phyloP scores from a whole-genome alignment of 257 asterid species.

The Nicotiana noctiflora region DNA sequence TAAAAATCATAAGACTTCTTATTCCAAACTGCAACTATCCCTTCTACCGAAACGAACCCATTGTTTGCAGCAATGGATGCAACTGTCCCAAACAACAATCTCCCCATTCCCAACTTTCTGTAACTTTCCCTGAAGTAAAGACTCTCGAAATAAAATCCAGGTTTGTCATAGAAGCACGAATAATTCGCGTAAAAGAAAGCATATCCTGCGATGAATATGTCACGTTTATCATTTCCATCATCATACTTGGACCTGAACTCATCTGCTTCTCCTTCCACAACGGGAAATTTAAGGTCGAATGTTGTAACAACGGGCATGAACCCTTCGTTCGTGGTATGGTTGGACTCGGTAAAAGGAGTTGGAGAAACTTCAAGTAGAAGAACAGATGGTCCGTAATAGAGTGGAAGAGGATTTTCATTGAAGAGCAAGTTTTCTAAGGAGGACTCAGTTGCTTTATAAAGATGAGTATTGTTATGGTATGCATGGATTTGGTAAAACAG shows the following conservation, averaged over 20 bases:
- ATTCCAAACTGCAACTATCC: conserved; percentile 8
- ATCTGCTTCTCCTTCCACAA: neutral
- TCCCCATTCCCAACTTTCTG: conserved; percentile 3
- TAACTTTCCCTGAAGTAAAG: conserved; percentile 6
- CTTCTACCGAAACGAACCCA: neutral
- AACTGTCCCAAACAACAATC: neutral
- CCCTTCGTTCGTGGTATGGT: neutral
- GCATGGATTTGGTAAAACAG: neutral
- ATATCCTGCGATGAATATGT: neutral
- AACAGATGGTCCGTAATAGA: neutral
- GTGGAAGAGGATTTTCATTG: neutral
- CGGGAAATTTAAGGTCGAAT: conserved; percentile 1
- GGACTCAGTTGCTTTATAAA: neutral
- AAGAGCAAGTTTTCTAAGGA: neutral
- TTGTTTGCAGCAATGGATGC: neutral
- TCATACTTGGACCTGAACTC: neutral
- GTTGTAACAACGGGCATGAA: conserved; percentile 4
- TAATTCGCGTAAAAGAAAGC: conserved; percentile 5
- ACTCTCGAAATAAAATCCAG: neutral
- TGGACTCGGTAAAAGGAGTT: neutral
- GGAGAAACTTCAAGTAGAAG: conserved; percentile 7
- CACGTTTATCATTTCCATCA: neutral
- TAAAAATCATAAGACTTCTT: conserved; percentile 8
- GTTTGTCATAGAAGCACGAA: neutral
- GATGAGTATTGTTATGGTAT: neutral